These are phyloP conservation scores for Aspergillus niger DNA, from an alignment of 2,329 filamentous ascomycete species.

Conservation along the genomic window DNA sequence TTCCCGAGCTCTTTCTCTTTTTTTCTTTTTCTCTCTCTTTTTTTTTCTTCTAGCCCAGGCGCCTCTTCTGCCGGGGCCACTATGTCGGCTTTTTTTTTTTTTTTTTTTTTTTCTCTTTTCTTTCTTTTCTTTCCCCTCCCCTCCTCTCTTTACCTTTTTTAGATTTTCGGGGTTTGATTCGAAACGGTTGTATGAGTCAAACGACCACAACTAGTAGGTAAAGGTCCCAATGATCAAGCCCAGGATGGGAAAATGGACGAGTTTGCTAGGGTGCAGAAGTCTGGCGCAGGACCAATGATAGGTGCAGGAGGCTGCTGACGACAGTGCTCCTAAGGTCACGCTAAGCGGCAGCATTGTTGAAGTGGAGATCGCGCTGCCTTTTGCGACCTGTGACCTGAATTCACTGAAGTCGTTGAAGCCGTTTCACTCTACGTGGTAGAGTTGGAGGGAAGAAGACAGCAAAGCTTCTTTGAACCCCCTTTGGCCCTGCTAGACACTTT, in stretches of 20 bases:
- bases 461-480: no score
- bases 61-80: not conserved
- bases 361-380: not conserved
- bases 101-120: no score
- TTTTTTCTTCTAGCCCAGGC: not conserved
- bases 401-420: not conserved
- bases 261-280: not conserved
- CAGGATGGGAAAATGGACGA: not conserved
- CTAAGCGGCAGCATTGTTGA: not conserved
- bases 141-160: not conserved
- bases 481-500: no score
- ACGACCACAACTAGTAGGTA: not conserved
- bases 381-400: conserved; percentile 3
- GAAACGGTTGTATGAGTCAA: not conserved
- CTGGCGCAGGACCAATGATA: not conserved
- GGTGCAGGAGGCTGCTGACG: conserved; percentile 2
- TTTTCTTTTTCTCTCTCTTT: not conserved
- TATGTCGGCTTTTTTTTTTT: no score
- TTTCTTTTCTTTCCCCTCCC: no score
- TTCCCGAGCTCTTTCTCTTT: not conserved
- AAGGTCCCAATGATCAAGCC: no score
- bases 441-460: no score
- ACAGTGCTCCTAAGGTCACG: not conserved
- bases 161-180: not conserved
- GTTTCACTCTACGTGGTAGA: not conserved